Evolutionary conservation across 129 eudicot species (phyloP).

Genomic region (Tanacetum coccineum): DNA sequence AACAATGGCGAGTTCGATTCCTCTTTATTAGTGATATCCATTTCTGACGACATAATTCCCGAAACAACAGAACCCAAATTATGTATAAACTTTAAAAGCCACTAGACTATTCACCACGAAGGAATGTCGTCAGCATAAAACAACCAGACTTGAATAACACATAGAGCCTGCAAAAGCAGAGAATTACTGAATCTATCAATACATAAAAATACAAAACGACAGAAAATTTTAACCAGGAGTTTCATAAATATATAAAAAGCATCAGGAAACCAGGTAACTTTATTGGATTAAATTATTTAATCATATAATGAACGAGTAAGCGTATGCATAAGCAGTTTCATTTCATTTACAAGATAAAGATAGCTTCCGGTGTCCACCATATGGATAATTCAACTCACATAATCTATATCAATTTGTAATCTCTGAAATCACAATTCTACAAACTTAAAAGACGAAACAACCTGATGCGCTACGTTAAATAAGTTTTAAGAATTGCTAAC

Average conservation of each 20-base stretch:
- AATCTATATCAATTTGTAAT: too few relatives aligned
- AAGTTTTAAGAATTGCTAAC: too few relatives aligned
- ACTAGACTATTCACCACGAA: conserved; percentile 2
- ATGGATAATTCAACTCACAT: too few relatives aligned
- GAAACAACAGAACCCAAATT: conserved; percentile 2
- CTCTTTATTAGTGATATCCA: conserved; percentile 6
- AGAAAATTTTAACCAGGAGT: too few relatives aligned
- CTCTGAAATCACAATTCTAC: too few relatives aligned
- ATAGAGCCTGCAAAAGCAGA: conserved; percentile 23
- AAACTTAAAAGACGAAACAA: too few relatives aligned
- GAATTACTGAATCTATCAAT: background rate
- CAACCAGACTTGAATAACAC: background rate
- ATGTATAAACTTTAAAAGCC: conserved; percentile 9
- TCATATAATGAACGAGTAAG: background rate
- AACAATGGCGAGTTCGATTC: conserved; percentile 7
- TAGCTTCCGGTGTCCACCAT: too few relatives aligned
- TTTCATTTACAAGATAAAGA: too few relatives aligned
- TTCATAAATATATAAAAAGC: too few relatives aligned
- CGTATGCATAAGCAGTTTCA: too few relatives aligned
- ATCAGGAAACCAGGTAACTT: background rate
- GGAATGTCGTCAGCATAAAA: background rate
- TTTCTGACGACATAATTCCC: conserved; percentile 23
- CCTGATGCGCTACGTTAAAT: too few relatives aligned
- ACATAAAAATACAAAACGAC: too few relatives aligned
- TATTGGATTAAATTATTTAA: conserved; percentile 4